Base-by-base conservation (phyloP, 192 early-diverging fungal species). In the Umbelopsis sp. region DNA sequence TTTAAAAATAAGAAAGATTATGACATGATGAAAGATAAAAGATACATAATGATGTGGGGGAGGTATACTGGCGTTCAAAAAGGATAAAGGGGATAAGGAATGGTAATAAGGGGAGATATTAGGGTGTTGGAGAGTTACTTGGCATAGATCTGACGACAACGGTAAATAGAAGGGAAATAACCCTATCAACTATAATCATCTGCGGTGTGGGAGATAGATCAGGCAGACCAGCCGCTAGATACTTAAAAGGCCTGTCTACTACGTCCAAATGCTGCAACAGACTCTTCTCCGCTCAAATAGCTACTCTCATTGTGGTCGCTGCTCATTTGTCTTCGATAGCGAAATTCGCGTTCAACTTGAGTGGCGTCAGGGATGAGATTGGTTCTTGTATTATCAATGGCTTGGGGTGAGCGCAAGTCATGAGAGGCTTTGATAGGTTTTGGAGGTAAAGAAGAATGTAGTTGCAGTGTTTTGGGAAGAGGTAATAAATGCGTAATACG, bases 401-500 rank as follows among this genome's bases (percentile, higher is more conserved):
- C 16, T 18, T 4, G 55, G 27, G 55, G 15, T 18, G 55, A 33
- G 30, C 55, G 55, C 30, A 61, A 61, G 27, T 61, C 55, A 61
- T 61, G 55, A 15, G 27, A 61, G 16, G 55, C 27, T 35, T 61
- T 61, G 55, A 61, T 61, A 61, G 55, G 55, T 16, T 61, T 61
- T 2, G 55, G 55, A 35, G 55, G 55, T 4, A 35, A 0, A 18
- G 30, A 27, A 16, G 55, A 61, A 30, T 12, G 33, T 2, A 61
- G 55, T 2, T 49, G 48, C 23, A 69, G 47, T 13, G 46, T 52
- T 16, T 44, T 49, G 13, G 74, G 74, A 23, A 75, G 25, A 20
- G 78, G 78, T 11, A 79, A 46, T 2, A 79, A 41, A 22, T 58
- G 16, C 2, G 74, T 73, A 47, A 79, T 70, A 41, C 70, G 51